Percentiles rank a stretch among this genome's conserved stretches.
These are phyloP conservation scores for Sporothrix sp. DNA, from an alignment of 2,329 filamentous ascomycete species.

Conservation along the genomic window DNA sequence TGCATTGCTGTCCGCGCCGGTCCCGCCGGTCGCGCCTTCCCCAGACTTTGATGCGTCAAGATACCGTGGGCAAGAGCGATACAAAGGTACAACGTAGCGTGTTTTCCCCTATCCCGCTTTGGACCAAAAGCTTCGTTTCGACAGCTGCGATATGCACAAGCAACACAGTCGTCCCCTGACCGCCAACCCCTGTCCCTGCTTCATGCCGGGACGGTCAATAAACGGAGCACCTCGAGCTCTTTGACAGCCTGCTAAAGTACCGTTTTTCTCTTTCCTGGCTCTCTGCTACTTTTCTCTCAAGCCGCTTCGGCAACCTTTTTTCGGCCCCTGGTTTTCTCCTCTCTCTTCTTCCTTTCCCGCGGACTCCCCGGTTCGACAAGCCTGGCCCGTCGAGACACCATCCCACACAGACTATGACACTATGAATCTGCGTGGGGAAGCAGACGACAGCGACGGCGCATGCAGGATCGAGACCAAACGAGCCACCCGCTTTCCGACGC, in stretches of 20 bases:
- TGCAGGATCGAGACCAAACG: not conserved
- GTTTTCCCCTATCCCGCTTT: not conserved
- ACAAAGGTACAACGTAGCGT: not conserved
- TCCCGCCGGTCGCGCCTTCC: not conserved
- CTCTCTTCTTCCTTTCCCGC: not conserved
- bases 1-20: not conserved
- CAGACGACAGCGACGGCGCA: not conserved
- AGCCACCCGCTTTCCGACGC: not conserved
- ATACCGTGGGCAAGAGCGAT: not conserved
- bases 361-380: slow-evolving; percentile 3
- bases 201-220: slow-evolving; percentile 7
- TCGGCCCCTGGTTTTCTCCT: not conserved
- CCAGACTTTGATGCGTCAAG: no score
- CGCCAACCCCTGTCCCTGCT: slow-evolving; percentile 9
- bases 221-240: not conserved
- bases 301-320: no score
- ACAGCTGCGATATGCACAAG: no score
- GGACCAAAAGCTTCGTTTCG: slow-evolving; percentile 1
- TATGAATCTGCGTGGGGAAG: slow-evolving; percentile 4
- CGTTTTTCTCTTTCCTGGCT: not conserved
- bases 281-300: no score
- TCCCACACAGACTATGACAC: slow-evolving; percentile 5
- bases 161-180: not conserved
- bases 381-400: not conserved
- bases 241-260: not conserved